phyloP scores from a whole-genome alignment of 306 rosid genomes.

The Prinsepia uniflora region DNA sequence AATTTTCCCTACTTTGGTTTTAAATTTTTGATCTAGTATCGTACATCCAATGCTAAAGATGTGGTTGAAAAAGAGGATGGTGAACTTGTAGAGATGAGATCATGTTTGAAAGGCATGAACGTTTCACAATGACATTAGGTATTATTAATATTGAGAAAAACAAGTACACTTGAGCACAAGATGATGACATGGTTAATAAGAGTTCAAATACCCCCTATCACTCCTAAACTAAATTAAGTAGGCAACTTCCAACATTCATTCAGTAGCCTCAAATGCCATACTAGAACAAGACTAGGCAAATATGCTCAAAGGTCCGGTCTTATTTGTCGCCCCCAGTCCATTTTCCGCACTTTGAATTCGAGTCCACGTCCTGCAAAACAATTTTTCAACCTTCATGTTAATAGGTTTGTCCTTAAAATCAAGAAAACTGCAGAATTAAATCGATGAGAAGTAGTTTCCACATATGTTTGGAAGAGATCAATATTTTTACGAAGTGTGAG shows the following conservation, averaged over 20 bases:
- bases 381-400: constrained; percentile 4
- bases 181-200: constrained; percentile 12
- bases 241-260: constrained; percentile 27
- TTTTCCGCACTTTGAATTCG: constrained; percentile 52
- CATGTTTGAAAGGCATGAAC: background rate
- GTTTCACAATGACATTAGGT: constrained; percentile 9
- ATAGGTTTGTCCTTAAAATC: background rate
- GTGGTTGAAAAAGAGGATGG: no score
- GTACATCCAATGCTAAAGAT: background rate
- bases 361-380: constrained; percentile 52
- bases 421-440: background rate
- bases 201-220: constrained; percentile 19
- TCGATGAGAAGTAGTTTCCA: background rate
- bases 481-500: background rate
- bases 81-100: background rate
- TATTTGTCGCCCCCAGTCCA: constrained; percentile 70
- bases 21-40: no score
- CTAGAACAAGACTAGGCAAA: constrained; percentile 47
- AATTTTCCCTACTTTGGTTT: no score
- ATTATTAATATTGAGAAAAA: constrained; percentile 16
- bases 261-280: constrained; percentile 19
- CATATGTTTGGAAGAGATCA: background rate
- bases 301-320: constrained; percentile 76
- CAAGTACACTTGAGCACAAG: constrained; percentile 22
- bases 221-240: constrained; percentile 22